A percentile compares a stretch with the other conserved stretches of the same genome.
Conservation (phyloP, 2,329 filamentous ascomycete species). For the Claviceps africana region DNA sequence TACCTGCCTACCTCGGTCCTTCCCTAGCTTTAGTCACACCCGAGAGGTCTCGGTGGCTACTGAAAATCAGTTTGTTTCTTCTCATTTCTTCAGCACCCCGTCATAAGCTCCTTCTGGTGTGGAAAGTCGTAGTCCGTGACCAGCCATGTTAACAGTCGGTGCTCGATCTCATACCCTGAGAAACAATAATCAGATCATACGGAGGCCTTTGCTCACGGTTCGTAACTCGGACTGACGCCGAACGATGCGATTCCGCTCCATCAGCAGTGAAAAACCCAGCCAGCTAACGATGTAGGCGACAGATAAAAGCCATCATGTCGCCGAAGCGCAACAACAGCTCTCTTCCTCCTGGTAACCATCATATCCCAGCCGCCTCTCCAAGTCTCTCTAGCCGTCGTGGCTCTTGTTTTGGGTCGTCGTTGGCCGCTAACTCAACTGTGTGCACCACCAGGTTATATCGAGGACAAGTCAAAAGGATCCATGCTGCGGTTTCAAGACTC, state of each 20-base stretch:
- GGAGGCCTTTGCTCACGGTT: constrained; percentile 9
- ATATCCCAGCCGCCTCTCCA: neutral
- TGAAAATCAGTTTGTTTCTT: neutral
- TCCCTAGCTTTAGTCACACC: neutral
- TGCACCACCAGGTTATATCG: constrained; percentile 54
- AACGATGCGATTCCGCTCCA: neutral
- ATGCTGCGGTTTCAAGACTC: constrained; percentile 81
- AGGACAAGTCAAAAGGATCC: constrained; percentile 63
- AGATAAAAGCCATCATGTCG: constrained; percentile 34
- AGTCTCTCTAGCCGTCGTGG: neutral
- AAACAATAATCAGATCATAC: constrained; percentile 20
- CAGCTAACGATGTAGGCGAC: neutral
- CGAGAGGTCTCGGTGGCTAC: neutral
- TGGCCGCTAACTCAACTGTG: neutral
- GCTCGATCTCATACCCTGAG: constrained; percentile 20
- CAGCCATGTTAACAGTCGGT: constrained; percentile 23
- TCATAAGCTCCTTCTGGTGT: neutral
- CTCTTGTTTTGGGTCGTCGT: neutral
- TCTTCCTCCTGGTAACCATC: constrained; percentile 31
- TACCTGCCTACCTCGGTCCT: neutral
- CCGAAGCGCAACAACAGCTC: constrained; percentile 44
- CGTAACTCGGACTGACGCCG: neutral
- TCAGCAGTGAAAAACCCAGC: neutral
- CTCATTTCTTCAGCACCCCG: neutral
- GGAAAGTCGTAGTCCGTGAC: constrained; percentile 1